Base-by-base conservation (phyloP, 2,329 filamentous ascomycete genomes). In the Acrocalymma vagum region DNA sequence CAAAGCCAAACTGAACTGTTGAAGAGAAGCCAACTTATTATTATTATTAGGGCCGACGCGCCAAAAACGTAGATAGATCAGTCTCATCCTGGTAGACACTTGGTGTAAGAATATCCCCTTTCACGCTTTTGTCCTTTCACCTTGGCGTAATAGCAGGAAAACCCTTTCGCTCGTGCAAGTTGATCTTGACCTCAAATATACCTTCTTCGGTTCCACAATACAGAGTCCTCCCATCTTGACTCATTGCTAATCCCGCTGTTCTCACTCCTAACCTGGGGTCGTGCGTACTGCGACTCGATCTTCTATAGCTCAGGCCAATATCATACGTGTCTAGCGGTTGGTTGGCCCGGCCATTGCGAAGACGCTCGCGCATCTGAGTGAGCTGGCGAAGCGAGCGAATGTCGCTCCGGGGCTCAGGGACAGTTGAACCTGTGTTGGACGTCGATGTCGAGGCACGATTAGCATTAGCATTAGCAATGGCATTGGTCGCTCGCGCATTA, bases 141-240 rank as follows among this genome's bases (percentile, higher is more conserved):
- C 68, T 58, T 16, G 67, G 66, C 27, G 65, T 63, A 24, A 75
- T 58, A 22, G 70, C 69, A 5, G 72, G 69, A 46, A 68, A 72
- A 26, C 61, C 65, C 65, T 83, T 87, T 45, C 88, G 77, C 41
- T 73, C 77, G 32, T 80, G 75, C 13, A 84, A 56, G 61, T 90
- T 84, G 51, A 92, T 78, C 22, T 78, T 79, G 55, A 89, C 83
- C 69, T 91, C 86, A 58, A 89, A 89, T 38, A 92, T 86, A 40
- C 88, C 88, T 53, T 88, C 84, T 61, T 89, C 84, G 22, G 71
- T 75, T 5, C 72, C 74, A 23, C 70, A 75, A 58, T 74, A 78
- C 23, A 78, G 55, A 38, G 57, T 75, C 14, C 71, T 55, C 7
- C 75, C 75, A 55, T 78, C 75, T 17, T 68, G 60, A 58, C 73